Conservation (phyloP, 805 yeast species). For the Nakazawaea molendinolei region DNA sequence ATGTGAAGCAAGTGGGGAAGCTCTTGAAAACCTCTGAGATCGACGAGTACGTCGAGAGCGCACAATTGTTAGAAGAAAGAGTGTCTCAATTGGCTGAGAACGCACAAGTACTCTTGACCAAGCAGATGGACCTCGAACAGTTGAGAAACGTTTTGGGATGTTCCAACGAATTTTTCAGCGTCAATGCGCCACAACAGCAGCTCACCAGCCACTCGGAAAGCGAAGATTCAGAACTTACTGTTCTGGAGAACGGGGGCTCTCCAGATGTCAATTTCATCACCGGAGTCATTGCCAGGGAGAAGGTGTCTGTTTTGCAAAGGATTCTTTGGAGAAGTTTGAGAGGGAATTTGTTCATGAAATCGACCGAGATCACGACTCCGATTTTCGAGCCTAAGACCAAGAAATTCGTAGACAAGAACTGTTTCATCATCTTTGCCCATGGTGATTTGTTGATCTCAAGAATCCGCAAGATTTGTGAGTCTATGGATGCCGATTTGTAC, state of each 20-base stretch:
- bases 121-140: constrained; percentile 64
- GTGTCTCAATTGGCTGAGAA: constrained; percentile 66
- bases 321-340: constrained; percentile 89
- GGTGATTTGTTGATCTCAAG: constrained; percentile 70
- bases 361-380: constrained; percentile 64
- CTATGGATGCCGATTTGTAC: constrained; percentile 78
- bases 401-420: constrained; percentile 60
- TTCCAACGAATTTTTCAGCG: constrained; percentile 41
- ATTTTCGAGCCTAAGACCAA: constrained; percentile 57
- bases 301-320: constrained; percentile 65
- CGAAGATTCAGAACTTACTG: constrained; percentile 27
- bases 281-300: constrained; percentile 75
- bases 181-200: constrained; percentile 16
- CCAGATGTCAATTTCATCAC: constrained; percentile 49
- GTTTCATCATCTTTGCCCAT: constrained; percentile 87
- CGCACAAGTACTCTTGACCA: constrained; percentile 52
- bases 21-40: constrained; percentile 41
- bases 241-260: constrained; percentile 31
- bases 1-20: constrained; percentile 4
- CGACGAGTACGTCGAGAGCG: constrained; percentile 62
- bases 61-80: constrained; percentile 66
- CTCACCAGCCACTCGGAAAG: constrained; percentile 19
- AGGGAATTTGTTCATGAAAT: constrained; percentile 80
- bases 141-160: constrained; percentile 54
- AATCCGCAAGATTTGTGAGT: constrained; percentile 78